Evolutionary conservation across 1,284 basidiomycete species (phyloP), one percentile per base, ranked within the genome.

Genomic region (Trametes pubescens): DNA sequence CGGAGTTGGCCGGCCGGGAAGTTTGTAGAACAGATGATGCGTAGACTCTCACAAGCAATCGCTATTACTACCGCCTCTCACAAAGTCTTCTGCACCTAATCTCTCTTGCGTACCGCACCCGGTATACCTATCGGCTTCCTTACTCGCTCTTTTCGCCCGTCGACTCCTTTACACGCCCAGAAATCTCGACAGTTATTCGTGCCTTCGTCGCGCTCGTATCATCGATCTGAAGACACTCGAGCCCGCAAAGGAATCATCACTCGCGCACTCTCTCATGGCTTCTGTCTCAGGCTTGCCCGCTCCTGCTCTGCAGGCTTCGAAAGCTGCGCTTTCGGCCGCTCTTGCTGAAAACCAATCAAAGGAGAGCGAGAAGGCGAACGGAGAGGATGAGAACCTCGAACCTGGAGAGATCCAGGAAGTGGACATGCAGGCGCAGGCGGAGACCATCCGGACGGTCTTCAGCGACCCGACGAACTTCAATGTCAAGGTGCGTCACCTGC

Each of bases 401-500:
- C 85, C 85, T 11, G 91, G 90, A 65, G 90, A 93, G 78, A 86
- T 91, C 58, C 90, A 92, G 75, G 91, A 93, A 75, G 82, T 91
- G 47, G 88, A 91, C 73, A 92, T 92, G 90, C 83, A 90, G 71
- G 84, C 86, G 37, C 91, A 92, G 76, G 91, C 90, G n/a, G 90
- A 94, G 62, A 85, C 82, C 57, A 91, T 94, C 73, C 86, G 91
- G 71, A 96, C 95, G n/a, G 90, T 96, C 43, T 96, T 96, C 79
- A 94, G 86, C 75, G 92, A 95, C 78, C 90, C 93, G 22, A 89
- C 84, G 71, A 92, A 91, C 71, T 97, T 96, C 81, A 96, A 96
- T 74, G 93, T 95, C 81, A 96, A 96, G 84, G 93, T 93, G 68
- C 59, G 81, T 26, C 29, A 11, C 8, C 14, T 22, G 7, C 14